A percentile compares a stretch with the other conserved stretches of the same genome.
These are phyloP conservation scores for Exserohilum rostratum DNA, from an alignment of 2,329 filamentous ascomycete genomes.

Conservation along the genomic window DNA sequence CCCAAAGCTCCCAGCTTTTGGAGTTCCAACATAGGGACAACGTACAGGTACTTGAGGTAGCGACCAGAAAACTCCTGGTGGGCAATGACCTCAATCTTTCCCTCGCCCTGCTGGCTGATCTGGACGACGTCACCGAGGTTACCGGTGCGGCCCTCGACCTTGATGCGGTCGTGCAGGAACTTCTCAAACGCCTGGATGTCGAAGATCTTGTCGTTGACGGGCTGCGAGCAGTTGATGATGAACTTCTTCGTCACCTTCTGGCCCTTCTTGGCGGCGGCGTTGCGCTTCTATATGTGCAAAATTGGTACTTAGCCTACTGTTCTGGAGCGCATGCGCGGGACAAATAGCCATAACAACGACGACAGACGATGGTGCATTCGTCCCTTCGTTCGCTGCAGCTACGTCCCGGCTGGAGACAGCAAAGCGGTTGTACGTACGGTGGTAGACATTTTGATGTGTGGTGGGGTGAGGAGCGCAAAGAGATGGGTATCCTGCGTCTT, in stretches of 20 bases:
- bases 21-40: slow-evolving; percentile 26
- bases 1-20: no score
- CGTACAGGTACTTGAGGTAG: slow-evolving; percentile 99
- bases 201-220: slow-evolving; percentile 99
- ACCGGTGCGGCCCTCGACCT: slow-evolving; percentile 97
- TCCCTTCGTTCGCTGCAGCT: neutral
- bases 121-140: slow-evolving; percentile 94
- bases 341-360: no score
- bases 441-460: slow-evolving; percentile 74
- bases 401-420: slow-evolving; percentile 70
- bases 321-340: slow-evolving; percentile 49
- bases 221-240: slow-evolving; percentile 99
- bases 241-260: slow-evolving; percentile 92
- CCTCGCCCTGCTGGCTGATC: slow-evolving; percentile 90
- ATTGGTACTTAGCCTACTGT: slow-evolving; percentile 90
- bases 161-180: slow-evolving; percentile 99
- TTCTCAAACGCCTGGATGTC: slow-evolving; percentile 98
- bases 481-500: slow-evolving; percentile 85
- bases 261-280: slow-evolving; percentile 54
- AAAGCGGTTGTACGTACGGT: slow-evolving; percentile 96
- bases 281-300: slow-evolving; percentile 62
- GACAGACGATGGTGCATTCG: no score
- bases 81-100: slow-evolving; percentile 96
- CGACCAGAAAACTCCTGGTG: slow-evolving; percentile 98
- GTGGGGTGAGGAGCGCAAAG: slow-evolving; percentile 70